Percentiles rank a stretch among this genome's conserved stretches.
Conservation (phyloP, 257 asterid species). For the Nicotiana undulata region DNA sequence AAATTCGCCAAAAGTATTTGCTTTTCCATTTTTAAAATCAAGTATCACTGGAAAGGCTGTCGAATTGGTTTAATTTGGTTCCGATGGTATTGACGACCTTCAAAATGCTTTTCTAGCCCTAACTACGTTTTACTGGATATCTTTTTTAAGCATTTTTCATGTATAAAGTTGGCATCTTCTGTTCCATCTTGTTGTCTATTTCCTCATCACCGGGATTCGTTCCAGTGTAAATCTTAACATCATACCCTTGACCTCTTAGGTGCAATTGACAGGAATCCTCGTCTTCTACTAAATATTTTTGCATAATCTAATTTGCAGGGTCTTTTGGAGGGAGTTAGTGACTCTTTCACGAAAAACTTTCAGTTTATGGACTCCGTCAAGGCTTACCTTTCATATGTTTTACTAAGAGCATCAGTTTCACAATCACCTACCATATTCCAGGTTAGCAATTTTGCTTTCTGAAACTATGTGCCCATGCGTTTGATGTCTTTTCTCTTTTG, state of each 20-base stretch:
- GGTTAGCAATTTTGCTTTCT: slow-evolving; percentile 36
- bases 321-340: slow-evolving; percentile 74
- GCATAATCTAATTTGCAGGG: slow-evolving; percentile 43
- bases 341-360: slow-evolving; percentile 68
- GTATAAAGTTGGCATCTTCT: background rate
- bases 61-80: background rate
- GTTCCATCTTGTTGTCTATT: background rate
- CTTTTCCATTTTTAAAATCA: background rate
- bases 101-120: background rate
- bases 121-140: background rate
- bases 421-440: slow-evolving; percentile 67
- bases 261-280: background rate
- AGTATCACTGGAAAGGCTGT: background rate
- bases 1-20: background rate
- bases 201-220: background rate
- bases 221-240: background rate
- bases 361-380: slow-evolving; percentile 81
- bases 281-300: background rate
- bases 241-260: background rate
- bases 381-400: slow-evolving; percentile 89
- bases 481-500: background rate
- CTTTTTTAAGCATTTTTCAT: background rate
- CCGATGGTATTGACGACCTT: background rate
- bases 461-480: slow-evolving; percentile 2
- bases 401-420: slow-evolving; percentile 84